Base-by-base conservation (phyloP, 768 basidiomycete genomes). In the Collybia nuda region DNA sequence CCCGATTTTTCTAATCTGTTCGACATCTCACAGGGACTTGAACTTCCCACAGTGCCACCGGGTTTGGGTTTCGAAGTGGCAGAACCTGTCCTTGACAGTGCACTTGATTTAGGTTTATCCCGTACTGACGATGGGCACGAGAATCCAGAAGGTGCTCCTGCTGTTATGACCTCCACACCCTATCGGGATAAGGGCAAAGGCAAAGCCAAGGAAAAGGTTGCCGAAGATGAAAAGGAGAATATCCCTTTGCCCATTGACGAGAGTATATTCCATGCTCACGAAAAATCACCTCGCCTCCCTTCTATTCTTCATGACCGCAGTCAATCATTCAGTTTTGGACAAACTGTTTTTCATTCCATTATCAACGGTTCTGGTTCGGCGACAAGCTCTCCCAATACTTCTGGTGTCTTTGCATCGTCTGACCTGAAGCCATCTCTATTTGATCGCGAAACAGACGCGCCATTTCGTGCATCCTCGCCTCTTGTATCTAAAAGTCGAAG, bases 251-350 rank as follows among this genome's bases (percentile, higher is more conserved):
- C 59, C 5, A 56, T 73, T 17, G 77, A 78, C 51, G 76, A 79
- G 47, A 67, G 70, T 3, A 72, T 77, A 15, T 80, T 78, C 56
- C 78, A 77, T 56, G 60, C 69, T 0, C 63, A 62, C 39, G 75
- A 79, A 43, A 73, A 68, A 46, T 60, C 68, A 2, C 68, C 73
- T 6, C 66, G 66, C 17, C 55, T 76, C 14, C 40, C 55, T 21
- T 26, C 66, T 5, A 61, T 67, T 0, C 62, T 74, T 7, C 78
- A 79, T 44, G 82, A 84, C 47, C 80, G 83, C 26, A 84, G 81
- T 54, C 77, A 84, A n/a, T 86, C 85, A 1, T 86, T 85, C 64
- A 84, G 81, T 60, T 77, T 83, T 47, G 84, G 83, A 2, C 82
- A 85, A 59, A 79, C 81, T 1, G 67, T 82, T 11, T 86, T 86